Evolutionary conservation across 768 basidiomycete species (phyloP), one percentile per base, ranked within the genome.

Genomic region (Boletus sp.): DNA sequence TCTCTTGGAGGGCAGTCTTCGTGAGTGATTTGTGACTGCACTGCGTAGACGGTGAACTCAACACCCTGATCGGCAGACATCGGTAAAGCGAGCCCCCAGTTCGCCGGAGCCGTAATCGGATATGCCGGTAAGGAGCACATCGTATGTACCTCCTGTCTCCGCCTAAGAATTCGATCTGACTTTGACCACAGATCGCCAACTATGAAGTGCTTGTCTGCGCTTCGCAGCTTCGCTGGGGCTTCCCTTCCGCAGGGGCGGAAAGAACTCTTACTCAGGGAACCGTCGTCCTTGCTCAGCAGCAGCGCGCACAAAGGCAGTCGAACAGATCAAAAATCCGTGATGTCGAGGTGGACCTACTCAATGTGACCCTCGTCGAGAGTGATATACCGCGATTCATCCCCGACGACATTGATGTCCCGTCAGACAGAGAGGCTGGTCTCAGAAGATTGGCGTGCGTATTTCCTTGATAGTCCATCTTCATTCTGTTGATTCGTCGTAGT

Each of bases 161-260:
- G 12, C 5, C 4, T 2, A 17, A 11, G 30, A 30, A 36, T 40
- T 28, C 7, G 47, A 8, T 33, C 49, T 59, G 3, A 62, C 10
- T 2, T 53, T 53, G 41, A 30, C 24, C 5, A 3, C 47, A 75
- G 74, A 63, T 75, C 18, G 30, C 58, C 48, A 52, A 65, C 37
- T 75, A 72, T 30, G 74, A 75, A 51, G 67, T 75, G 35, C 70
- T 75, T 6, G 74, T 76, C 5, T 71, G 72, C 47, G 70, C 71
- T 18, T 72, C 71, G 18, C 68, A 71, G 45, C 65, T 72, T 18
- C 72, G 67, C 9, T 71, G 71, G 71, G 68, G 68, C 24, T 67
- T 72, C 37, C 40, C 70, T 29, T 15, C 56, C 7, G 29, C 49
- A 3, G 62, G 60, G 14, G 3, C 40, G 8, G 60, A 66, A 4